These are phyloP conservation scores for Alloascoidea africana DNA, from an alignment of 805 yeast species.

Conservation along the genomic window DNA sequence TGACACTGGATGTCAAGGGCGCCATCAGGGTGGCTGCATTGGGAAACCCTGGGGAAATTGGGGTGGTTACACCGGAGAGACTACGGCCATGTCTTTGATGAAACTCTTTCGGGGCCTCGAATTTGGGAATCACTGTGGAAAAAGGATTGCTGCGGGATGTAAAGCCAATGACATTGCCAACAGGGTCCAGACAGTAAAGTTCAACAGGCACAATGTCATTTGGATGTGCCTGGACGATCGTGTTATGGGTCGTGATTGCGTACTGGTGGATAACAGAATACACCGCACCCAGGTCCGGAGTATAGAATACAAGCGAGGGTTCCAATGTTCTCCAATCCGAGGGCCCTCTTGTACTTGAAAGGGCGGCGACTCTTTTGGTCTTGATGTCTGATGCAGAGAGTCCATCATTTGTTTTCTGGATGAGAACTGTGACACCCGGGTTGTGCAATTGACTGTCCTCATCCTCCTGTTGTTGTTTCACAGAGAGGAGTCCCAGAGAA, in stretches of 20 bases:
- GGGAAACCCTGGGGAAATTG: slow-evolving; percentile 6
- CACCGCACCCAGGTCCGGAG: slow-evolving; percentile 19
- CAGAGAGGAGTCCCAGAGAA: background rate
- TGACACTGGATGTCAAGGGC: slow-evolving; percentile 4
- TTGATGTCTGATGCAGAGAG: slow-evolving; percentile 1
- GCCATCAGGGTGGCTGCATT: slow-evolving; percentile 6
- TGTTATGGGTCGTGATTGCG: slow-evolving; percentile 16
- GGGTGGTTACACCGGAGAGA: slow-evolving; percentile 5
- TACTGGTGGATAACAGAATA: slow-evolving; percentile 16
- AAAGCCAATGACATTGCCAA: slow-evolving; percentile 74
- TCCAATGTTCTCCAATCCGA: slow-evolving; percentile 35
- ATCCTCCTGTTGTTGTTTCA: background rate
- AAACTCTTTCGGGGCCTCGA: slow-evolving; percentile 4
- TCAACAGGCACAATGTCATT: slow-evolving; percentile 63
- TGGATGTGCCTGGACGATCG: slow-evolving; percentile 47
- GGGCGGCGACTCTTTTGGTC: background rate
- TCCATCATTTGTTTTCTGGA: background rate
- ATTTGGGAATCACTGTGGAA: slow-evolving; percentile 6
- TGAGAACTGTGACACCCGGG: background rate
- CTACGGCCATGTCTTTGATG: slow-evolving; percentile 4
- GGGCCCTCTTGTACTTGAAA: slow-evolving; percentile 5
- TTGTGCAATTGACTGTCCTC: no score
- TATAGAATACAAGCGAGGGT: slow-evolving; percentile 30
- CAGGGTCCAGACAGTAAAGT: slow-evolving; percentile 66
- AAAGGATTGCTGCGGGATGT: slow-evolving; percentile 28